Conservation (phyloP, 2,329 filamentous ascomycete genomes). For the Aureobasidium lini region DNA sequence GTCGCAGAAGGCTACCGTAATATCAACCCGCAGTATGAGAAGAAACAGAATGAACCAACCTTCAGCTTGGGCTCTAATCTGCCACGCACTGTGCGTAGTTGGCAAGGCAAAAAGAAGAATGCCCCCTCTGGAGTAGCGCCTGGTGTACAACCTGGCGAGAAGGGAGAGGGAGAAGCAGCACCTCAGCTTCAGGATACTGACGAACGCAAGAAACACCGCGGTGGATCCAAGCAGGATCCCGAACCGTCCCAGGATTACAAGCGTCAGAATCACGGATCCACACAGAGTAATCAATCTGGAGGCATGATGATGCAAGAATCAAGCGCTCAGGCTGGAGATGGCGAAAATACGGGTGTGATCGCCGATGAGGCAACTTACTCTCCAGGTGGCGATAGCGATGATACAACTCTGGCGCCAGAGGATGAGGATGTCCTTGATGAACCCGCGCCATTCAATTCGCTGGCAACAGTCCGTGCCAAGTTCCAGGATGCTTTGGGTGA, state of each 20-base stretch:
- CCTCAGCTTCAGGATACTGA: slow-evolving; percentile 18
- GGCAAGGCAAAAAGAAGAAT: slow-evolving; percentile 15
- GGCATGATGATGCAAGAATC: not conserved
- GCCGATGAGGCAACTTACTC: not conserved
- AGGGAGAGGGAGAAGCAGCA: slow-evolving; percentile 21
- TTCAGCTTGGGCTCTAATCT: slow-evolving; percentile 23
- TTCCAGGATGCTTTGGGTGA: slow-evolving; percentile 57
- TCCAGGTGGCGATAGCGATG: not conserved
- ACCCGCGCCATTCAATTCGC: slow-evolving; percentile 33
- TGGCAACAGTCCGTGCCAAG: slow-evolving; percentile 46
- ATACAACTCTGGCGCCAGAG: slow-evolving; percentile 11
- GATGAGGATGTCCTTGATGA: slow-evolving; percentile 6
- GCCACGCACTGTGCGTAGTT: slow-evolving; percentile 20
- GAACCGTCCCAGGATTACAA: not conserved
- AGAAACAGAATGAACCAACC: slow-evolving; percentile 17
- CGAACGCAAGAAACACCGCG: slow-evolving; percentile 4
- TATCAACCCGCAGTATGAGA: slow-evolving; percentile 22
- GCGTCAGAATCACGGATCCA: not conserved
- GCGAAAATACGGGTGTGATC: not conserved
- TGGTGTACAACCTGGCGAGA: slow-evolving; percentile 17
- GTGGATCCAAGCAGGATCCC: slow-evolving; percentile 4
- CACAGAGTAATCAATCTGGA: not conserved
- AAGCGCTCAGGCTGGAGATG: not conserved
- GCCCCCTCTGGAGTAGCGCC: not conserved
- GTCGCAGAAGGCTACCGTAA: slow-evolving; percentile 22